Evolutionary conservation across 306 rosid species (phyloP).

Genomic region (Trichosanthes truncata): DNA sequence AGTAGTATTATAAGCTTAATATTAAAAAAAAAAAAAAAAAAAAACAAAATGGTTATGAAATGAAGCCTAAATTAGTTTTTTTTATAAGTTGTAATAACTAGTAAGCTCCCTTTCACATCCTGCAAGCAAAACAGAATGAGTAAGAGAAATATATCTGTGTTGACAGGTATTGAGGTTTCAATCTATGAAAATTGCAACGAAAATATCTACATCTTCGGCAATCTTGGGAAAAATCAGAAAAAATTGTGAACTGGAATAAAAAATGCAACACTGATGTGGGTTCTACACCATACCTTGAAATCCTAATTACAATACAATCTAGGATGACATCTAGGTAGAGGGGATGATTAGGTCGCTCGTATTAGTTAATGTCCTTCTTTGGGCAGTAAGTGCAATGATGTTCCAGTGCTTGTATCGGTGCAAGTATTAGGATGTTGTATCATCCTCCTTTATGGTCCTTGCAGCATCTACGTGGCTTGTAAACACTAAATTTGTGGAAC

Average conservation of each 20-base stretch:
- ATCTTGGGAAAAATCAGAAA: constrained; percentile 1
- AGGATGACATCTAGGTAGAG: background rate
- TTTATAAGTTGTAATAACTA: background rate
- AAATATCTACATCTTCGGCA: background rate
- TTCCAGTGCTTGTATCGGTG: background rate
- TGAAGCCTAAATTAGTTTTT: background rate
- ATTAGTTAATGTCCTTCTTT: background rate
- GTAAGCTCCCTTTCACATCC: background rate
- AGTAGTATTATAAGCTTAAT: background rate
- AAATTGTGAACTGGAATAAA: background rate
- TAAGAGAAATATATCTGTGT: background rate
- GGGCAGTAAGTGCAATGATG: background rate
- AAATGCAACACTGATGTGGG: background rate
- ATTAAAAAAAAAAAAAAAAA: background rate
- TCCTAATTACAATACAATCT: background rate
- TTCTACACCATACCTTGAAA: background rate
- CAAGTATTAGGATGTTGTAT: background rate
- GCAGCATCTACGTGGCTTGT: background rate
- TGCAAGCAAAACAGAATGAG: background rate
- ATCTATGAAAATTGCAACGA: background rate
- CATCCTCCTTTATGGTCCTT: background rate
- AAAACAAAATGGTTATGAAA: background rate
- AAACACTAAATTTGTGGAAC: background rate
- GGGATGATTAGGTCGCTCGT: background rate
- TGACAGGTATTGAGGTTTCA: background rate